Percentiles rank a stretch among this genome's conserved stretches.
Conservation (phyloP, 495 filamentous ascomycete genomes). For the Penicillium odoratum region DNA sequence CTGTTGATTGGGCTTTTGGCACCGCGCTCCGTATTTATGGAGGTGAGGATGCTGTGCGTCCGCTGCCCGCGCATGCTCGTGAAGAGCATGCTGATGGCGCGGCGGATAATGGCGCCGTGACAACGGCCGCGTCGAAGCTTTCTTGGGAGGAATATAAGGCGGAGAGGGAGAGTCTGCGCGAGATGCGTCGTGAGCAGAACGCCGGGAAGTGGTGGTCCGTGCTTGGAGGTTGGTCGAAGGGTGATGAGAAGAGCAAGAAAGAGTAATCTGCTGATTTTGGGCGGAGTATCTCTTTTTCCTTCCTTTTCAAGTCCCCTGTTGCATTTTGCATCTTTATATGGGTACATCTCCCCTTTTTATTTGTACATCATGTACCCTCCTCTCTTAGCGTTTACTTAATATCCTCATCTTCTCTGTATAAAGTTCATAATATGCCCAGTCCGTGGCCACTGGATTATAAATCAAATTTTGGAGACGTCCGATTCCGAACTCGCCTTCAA, state of each 20-base stretch:
- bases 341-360: neutral
- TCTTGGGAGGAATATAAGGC: slow-evolving; percentile 46
- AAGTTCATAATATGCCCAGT: neutral
- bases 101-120: slow-evolving; percentile 10
- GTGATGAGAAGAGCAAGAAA: slow-evolving; percentile 31
- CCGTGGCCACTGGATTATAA: neutral
- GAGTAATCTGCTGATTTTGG: slow-evolving; percentile 18
- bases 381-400: neutral
- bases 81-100: slow-evolving; percentile 10
- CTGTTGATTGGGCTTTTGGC: slow-evolving; percentile 86
- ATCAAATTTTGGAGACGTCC: no score
- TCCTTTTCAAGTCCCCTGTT: neutral
- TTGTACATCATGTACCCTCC: neutral
- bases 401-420: neutral
- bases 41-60: slow-evolving; percentile 56
- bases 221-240: slow-evolving; percentile 17
- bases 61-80: slow-evolving; percentile 27
- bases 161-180: slow-evolving; percentile 31
- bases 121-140: slow-evolving; percentile 17
- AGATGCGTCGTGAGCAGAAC: slow-evolving; percentile 27
- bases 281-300: neutral
- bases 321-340: neutral
- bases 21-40: slow-evolving; percentile 69
- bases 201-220: slow-evolving; percentile 17
- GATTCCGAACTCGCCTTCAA: no score